Evolutionary conservation across 176 grass and related monocot genomes (phyloP), one percentile per base, ranked within the genome.

Genomic region (Cenchrus fungigraminus): DNA sequence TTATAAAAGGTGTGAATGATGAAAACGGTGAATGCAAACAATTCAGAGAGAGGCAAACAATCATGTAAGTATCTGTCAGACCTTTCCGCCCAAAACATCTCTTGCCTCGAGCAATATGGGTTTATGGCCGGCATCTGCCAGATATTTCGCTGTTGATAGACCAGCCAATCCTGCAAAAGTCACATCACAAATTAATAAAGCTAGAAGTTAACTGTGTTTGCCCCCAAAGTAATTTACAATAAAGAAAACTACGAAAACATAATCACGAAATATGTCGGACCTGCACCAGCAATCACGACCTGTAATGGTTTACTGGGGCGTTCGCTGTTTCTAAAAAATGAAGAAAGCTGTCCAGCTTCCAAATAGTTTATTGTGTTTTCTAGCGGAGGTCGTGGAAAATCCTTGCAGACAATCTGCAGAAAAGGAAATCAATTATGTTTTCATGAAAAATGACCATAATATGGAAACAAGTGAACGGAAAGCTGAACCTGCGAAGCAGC

Each of bases 31-130:
- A 74, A 46, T 49, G 20, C 31, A 28, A 59, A 19, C 58, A 59
- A 78, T 42, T 90, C 19, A 86, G 65, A 65, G 37, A 40, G 29
- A 17, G 25, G 61, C n/a, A 81, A 68, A 19, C 28, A 57, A 80
- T 71, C 56, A 86, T 46, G 49, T 73, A 83, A 74, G 78, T 62
- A 79, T 54, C 1, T 43, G 76, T 59, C 78, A 54, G 14, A 95
- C 97, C 93, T 98, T 98, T 93, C 97, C 97, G 29, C 97, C 93
- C 86, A 99, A 84, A 71, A 94, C 91, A 94, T 99, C 93, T 84
- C 97, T 96, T 81, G 89, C 93, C 87, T 98, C 97, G 65, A 98
- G 87, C 77, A 95, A 72, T 90, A 98, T 91, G 83, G 93, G 97
- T 85, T 92, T 94, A 83, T 95, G 93, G 12, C 97, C 97, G 67